phyloP scores from a whole-genome alignment of 108 stramenopile species.

The Mediolabrus comicus region DNA sequence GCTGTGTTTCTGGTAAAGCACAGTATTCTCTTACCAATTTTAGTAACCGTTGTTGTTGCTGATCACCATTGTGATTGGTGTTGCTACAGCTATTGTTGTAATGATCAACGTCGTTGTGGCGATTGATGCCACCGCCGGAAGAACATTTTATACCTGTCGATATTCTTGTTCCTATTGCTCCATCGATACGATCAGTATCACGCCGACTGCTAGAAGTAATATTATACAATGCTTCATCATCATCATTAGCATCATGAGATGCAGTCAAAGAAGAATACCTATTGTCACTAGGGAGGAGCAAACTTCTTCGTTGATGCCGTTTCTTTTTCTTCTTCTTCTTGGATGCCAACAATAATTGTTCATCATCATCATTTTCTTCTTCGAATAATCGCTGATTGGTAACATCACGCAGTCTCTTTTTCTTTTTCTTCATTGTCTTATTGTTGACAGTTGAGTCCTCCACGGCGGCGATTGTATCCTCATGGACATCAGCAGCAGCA shows the following conservation, averaged over 20 bases:
- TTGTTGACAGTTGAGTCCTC: not conserved
- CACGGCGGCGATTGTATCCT: not conserved
- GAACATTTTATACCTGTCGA: too few species aligned
- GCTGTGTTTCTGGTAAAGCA: slow-evolving; percentile 6
- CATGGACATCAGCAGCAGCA: not conserved
- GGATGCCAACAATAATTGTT: not conserved
- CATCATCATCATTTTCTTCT: not conserved
- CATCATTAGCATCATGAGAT: not conserved
- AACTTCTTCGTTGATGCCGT: slow-evolving; percentile 14
- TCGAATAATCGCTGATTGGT: slow-evolving; percentile 8
- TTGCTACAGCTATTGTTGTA: not conserved
- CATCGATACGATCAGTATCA: too few species aligned
- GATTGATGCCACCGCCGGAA: too few species aligned
- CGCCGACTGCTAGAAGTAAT: not conserved
- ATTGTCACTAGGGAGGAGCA: slow-evolving; percentile 12
- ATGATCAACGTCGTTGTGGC: too few species aligned
- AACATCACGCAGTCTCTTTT: slow-evolving; percentile 5
- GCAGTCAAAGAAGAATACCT: not conserved
- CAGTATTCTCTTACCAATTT: slow-evolving; percentile 29
- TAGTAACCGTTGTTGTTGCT: not conserved
- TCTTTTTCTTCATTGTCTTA: not conserved
- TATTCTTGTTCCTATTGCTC: not conserved
- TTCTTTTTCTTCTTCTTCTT: not conserved
- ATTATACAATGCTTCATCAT: not conserved
- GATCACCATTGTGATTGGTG: not conserved